These are phyloP conservation scores for Saprolegnia diclina DNA, from an alignment of 352 stramenopile species.

Conservation along the genomic window DNA sequence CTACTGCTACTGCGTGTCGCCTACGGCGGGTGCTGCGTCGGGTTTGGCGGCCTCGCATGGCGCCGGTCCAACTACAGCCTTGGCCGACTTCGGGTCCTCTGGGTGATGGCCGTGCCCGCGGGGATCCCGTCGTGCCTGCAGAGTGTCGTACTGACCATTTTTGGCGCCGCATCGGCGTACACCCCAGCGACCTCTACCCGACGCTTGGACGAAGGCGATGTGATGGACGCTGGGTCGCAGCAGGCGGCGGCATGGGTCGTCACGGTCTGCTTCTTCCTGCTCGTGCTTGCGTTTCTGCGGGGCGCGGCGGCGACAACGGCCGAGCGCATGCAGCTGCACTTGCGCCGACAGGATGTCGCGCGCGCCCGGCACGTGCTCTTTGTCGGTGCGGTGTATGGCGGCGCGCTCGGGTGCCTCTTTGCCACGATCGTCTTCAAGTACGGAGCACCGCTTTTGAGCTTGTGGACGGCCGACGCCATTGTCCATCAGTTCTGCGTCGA, in stretches of 20 bases:
- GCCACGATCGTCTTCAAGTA: not conserved
- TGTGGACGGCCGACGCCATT: conserved; percentile 2
- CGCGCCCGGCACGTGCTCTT: conserved; percentile 12
- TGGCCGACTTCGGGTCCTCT: not conserved
- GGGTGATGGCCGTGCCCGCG: not conserved
- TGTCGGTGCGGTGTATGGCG: not conserved
- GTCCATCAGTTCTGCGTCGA: not conserved
- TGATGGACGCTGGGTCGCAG: not conserved
- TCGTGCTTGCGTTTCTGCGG: conserved; percentile 2
- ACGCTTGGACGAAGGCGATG: not conserved
- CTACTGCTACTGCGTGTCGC: not conserved
- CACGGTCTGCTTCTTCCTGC: conserved; percentile 17
- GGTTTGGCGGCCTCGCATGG: conserved; percentile 2
- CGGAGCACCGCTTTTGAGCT: not conserved
- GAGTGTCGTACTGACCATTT: not conserved
- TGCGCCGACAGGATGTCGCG: not conserved
- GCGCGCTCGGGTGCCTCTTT: not conserved
- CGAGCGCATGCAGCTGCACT: conserved; percentile 8
- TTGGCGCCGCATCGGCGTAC: conserved; percentile 8
- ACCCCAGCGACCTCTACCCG: not conserved
- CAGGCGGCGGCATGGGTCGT: conserved; percentile 8
- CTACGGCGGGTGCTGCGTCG: not conserved
- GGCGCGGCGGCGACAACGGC: conserved; percentile 3
- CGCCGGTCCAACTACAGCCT: not conserved
- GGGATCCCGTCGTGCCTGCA: not conserved